Percentiles rank a stretch among this genome's conserved stretches.
Evolutionary conservation across 2,329 filamentous ascomycete genomes (phyloP).

Genomic region (Mollisiaceae sp.): DNA sequence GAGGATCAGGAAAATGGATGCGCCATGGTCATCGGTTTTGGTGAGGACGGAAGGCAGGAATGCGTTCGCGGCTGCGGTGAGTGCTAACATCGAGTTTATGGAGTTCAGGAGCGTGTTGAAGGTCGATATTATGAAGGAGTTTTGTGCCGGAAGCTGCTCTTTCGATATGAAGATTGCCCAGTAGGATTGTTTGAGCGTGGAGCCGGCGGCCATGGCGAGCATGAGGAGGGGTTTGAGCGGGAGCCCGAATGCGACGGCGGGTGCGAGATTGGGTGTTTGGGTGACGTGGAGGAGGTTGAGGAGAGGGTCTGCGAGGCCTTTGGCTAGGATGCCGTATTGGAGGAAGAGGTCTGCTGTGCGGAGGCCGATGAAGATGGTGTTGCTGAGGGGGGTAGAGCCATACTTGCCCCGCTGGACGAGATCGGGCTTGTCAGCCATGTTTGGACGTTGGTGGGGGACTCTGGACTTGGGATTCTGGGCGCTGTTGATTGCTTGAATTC

Average conservation of each 20-base stretch:
- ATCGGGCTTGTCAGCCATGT: neutral
- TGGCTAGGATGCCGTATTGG: conserved; percentile 55
- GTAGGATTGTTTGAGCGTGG: conserved; percentile 59
- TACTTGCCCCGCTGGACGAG: conserved; percentile 14
- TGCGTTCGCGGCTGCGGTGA: conserved; percentile 53
- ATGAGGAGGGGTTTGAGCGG: conserved; percentile 53
- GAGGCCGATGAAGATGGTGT: conserved; percentile 49
- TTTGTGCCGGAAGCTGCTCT: conserved; percentile 53
- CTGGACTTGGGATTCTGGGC: neutral
- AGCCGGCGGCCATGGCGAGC: conserved; percentile 32
- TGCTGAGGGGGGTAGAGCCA: conserved; percentile 45
- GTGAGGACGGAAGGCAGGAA: conserved; percentile 30
- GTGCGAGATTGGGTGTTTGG: conserved; percentile 46
- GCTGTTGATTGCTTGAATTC: neutral
- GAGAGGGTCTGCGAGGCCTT: conserved; percentile 53
- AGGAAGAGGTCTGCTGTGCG: conserved; percentile 53
- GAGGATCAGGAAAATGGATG: neutral
- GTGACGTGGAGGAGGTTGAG: conserved; percentile 49
- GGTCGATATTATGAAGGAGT: conserved; percentile 50
- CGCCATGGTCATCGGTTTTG: neutral
- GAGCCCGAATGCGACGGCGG: conserved; percentile 51
- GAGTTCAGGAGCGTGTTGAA: conserved; percentile 63
- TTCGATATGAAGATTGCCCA: conserved; percentile 54
- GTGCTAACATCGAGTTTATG: conserved; percentile 59
- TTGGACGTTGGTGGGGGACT: neutral